A percentile compares a stretch with the other conserved stretches of the same genome.
These are phyloP conservation scores for Tremella mesenterica DNA, from an alignment of 768 basidiomycete genomes.

Conservation along the genomic window DNA sequence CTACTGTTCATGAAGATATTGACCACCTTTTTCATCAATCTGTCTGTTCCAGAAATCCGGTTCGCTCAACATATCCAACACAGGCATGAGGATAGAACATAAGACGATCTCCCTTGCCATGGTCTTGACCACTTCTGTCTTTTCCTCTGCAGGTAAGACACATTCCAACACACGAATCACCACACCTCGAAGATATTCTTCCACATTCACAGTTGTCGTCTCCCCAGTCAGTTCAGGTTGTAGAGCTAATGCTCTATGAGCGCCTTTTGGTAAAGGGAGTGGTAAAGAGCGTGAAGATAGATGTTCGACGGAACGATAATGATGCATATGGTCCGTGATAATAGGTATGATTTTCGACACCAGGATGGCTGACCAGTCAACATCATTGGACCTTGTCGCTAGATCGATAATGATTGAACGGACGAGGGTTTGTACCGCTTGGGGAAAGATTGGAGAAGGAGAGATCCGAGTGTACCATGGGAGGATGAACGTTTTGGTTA, in stretches of 20 bases:
- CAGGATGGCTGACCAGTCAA: slow-evolving; percentile 67
- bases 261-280: slow-evolving; percentile 21
- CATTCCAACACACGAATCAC: slow-evolving; percentile 63
- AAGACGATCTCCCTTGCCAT: slow-evolving; percentile 73
- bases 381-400: slow-evolving; percentile 51
- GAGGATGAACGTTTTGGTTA: slow-evolving; percentile 77
- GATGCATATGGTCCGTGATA: slow-evolving; percentile 78
- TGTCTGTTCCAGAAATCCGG: slow-evolving; percentile 95
- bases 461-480: slow-evolving; percentile 85
- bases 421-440: slow-evolving; percentile 66
- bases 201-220: slow-evolving; percentile 72
- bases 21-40: slow-evolving; percentile 80
- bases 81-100: slow-evolving; percentile 71
- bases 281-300: slow-evolving; percentile 25
- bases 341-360: slow-evolving; percentile 82
- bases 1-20: slow-evolving; percentile 57
- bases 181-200: slow-evolving; percentile 66
- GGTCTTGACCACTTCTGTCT: slow-evolving; percentile 65
- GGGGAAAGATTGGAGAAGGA: slow-evolving; percentile 76
- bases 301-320: slow-evolving; percentile 75
- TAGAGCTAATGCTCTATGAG: slow-evolving; percentile 22
- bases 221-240: slow-evolving; percentile 6
- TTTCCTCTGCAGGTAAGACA: slow-evolving; percentile 62
- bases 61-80: slow-evolving; percentile 87
- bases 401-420: slow-evolving; percentile 59